Percentiles rank a stretch among this genome's conserved stretches.
These are phyloP conservation scores for Yamadazyma friedrichii DNA, from an alignment of 1,139 yeast genomes.

Conservation along the genomic window DNA sequence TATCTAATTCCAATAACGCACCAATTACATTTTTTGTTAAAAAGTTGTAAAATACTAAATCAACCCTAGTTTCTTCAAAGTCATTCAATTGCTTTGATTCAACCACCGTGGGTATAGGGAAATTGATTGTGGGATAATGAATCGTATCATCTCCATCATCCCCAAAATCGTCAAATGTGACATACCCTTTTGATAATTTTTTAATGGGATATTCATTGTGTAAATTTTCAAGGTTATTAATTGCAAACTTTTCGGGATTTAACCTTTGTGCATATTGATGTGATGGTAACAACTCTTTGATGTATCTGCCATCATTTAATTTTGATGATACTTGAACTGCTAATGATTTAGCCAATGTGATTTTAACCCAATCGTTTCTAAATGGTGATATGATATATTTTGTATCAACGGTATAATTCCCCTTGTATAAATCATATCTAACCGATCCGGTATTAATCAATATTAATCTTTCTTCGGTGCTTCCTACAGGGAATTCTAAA, in stretches of 20 bases:
- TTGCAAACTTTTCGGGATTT: background rate
- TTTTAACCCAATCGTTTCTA: slow-evolving; percentile 69
- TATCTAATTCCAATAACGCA: slow-evolving; percentile 48
- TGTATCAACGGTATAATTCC: slow-evolving; percentile 78
- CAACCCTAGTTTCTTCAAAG: slow-evolving; percentile 35
- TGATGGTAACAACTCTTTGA: slow-evolving; percentile 29
- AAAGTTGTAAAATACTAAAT: slow-evolving; percentile 77
- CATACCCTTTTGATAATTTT: slow-evolving; percentile 58
- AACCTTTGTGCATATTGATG: slow-evolving; percentile 20
- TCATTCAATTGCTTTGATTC: slow-evolving; percentile 35
- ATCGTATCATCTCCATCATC: slow-evolving; percentile 84
- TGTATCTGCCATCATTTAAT: slow-evolving; percentile 52
- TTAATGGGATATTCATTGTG: slow-evolving; percentile 11
- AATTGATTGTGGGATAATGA: slow-evolving; percentile 61
- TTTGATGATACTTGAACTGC: slow-evolving; percentile 49
- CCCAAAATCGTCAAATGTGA: slow-evolving; percentile 82
- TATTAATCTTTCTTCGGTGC: slow-evolving; percentile 50
- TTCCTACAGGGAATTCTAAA: slow-evolving; percentile 24
- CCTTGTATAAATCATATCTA: slow-evolving; percentile 84
- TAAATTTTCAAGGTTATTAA: background rate
- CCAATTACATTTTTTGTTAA: slow-evolving; percentile 59
- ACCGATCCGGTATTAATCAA: slow-evolving; percentile 86
- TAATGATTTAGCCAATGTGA: slow-evolving; percentile 50
- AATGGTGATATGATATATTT: slow-evolving; percentile 87
- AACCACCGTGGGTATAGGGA: slow-evolving; percentile 74